Evolutionary conservation across 2,329 filamentous ascomycete genomes (phyloP).

Genomic region (Mycosphaerella arachidis): DNA sequence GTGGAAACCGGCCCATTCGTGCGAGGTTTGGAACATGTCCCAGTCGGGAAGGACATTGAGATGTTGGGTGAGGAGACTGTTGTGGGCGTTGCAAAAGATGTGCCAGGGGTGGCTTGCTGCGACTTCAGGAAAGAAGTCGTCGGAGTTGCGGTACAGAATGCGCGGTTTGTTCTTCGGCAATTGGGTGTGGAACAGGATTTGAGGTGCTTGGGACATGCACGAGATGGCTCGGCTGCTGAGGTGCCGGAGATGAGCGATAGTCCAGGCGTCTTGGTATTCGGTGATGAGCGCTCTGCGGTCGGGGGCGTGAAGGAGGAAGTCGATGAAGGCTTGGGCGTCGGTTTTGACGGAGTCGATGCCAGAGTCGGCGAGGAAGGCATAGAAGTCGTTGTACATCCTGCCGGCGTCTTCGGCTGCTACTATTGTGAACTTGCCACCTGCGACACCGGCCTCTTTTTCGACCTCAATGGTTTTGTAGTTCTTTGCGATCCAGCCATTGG

Average conservation of each 20-base stretch:
- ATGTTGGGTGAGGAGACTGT: conserved; percentile 74
- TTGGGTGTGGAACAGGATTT: conserved; percentile 80
- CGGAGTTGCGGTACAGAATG: conserved; percentile 77
- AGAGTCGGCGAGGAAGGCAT: conserved; percentile 66
- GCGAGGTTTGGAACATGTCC: conserved; percentile 69
- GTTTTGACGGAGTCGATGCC: conserved; percentile 89
- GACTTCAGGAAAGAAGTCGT: conserved; percentile 84
- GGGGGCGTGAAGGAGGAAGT: conserved; percentile 64
- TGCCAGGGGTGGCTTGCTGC: conserved; percentile 87
- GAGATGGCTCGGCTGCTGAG: conserved; percentile 77
- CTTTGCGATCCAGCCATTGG: conserved; percentile 66
- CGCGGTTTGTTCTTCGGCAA: conserved; percentile 70
- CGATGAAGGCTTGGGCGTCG: conserved; percentile 86
- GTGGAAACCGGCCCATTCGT: conserved; percentile 74
- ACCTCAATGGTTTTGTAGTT: conserved; percentile 69
- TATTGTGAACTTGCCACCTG: conserved; percentile 64
- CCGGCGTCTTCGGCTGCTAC: conserved; percentile 69
- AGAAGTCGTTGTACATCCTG: conserved; percentile 86
- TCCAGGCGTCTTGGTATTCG: conserved; percentile 83
- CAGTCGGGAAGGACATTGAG: conserved; percentile 83
- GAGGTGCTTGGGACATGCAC: conserved; percentile 90
- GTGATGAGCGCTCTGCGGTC: conserved; percentile 67
- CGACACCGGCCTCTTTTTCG: conserved; percentile 51
- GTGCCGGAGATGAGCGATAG: conserved; percentile 67
- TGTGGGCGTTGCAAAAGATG: conserved; percentile 90